Percentiles rank a stretch among this genome's conserved stretches.
Evolutionary conservation across 768 basidiomycete genomes (phyloP).

Genomic region (Tylopilus sp.): DNA sequence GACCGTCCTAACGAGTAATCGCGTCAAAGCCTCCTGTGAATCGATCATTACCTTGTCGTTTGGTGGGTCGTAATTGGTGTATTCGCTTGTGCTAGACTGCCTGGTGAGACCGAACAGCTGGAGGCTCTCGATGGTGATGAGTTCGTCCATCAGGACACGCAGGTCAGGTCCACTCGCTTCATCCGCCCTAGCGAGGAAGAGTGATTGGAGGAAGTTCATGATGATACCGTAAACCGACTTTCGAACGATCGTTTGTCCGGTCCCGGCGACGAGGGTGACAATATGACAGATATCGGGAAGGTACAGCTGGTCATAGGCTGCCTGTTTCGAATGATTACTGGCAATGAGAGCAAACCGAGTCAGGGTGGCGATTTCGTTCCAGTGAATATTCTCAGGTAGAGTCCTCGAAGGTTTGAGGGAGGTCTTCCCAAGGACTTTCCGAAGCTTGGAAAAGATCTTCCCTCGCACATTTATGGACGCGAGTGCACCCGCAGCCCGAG

Average conservation of each 20-base stretch:
- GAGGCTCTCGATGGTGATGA: slow-evolving; percentile 53
- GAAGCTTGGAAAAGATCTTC: slow-evolving; percentile 70
- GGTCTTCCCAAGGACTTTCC: slow-evolving; percentile 76
- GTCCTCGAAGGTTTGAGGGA: slow-evolving; percentile 59
- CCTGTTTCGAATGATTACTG: slow-evolving; percentile 61
- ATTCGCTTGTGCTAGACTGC: slow-evolving; percentile 65
- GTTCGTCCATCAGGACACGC: slow-evolving; percentile 58
- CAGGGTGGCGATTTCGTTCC: slow-evolving; percentile 80
- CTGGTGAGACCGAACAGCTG: slow-evolving; percentile 71
- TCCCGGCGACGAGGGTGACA: slow-evolving; percentile 71
- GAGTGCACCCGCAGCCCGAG: slow-evolving; percentile 68
- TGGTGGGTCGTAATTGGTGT: slow-evolving; percentile 50
- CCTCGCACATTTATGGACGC: slow-evolving; percentile 78
- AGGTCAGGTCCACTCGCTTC: slow-evolving; percentile 59
- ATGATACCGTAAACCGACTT: slow-evolving; percentile 80
- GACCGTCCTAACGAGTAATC: slow-evolving; percentile 60
- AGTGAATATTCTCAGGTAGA: slow-evolving; percentile 67
- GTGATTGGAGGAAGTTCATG: slow-evolving; percentile 77
- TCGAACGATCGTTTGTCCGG: slow-evolving; percentile 70
- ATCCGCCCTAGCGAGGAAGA: slow-evolving; percentile 58
- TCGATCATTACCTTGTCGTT: slow-evolving; percentile 58
- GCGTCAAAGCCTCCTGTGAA: slow-evolving; percentile 60
- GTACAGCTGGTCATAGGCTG: slow-evolving; percentile 68
- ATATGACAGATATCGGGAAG: slow-evolving; percentile 82
- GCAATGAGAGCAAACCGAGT: slow-evolving; percentile 72